Percentiles rank a stretch among this genome's conserved stretches.
phyloP scores from a whole-genome alignment of 1,139 yeast species.

The Insectozyma bohioensis region DNA sequence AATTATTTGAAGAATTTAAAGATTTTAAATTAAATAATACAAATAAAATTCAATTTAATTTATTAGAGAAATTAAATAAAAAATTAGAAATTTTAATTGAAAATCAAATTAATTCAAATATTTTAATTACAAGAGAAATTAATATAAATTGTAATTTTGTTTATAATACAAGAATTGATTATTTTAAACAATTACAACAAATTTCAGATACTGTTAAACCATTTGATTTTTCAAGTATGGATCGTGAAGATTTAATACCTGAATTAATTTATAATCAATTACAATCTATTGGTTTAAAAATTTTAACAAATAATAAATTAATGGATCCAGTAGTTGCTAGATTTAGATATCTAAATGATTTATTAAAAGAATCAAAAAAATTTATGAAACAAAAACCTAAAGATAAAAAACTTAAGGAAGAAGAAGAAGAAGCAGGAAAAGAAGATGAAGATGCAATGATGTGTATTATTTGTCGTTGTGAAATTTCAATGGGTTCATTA shows the following conservation, averaged over 20 bases:
- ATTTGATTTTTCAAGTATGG: neutral
- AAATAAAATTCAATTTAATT: constrained; percentile 21
- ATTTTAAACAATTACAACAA: constrained; percentile 80
- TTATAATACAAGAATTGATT: constrained; percentile 76
- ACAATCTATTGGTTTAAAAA: neutral
- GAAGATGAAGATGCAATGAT: constrained; percentile 30
- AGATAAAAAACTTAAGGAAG: too few relatives aligned
- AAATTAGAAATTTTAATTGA: constrained; percentile 33
- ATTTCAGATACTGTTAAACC: constrained; percentile 56
- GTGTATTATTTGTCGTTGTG: constrained; percentile 76
- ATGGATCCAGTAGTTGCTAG: constrained; percentile 51
- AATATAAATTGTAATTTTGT: constrained; percentile 58
- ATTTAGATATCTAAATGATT: constrained; percentile 54
- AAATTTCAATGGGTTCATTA: constrained; percentile 71
- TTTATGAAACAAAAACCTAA: too few relatives aligned
- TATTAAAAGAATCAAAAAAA: constrained; percentile 16
- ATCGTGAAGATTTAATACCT: neutral
- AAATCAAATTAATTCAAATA: constrained; percentile 40
- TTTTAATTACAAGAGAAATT: constrained; percentile 45
- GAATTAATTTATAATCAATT: neutral
- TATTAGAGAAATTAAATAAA: constrained; percentile 24
- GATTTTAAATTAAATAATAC: constrained; percentile 9
- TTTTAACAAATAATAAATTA: neutral
- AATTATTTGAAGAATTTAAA: constrained; percentile 23
- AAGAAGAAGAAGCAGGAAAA: constrained; percentile 15